phyloP scores from a whole-genome alignment of 2,329 filamentous ascomycete genomes.

The Chaetomiaceae sp. region DNA sequence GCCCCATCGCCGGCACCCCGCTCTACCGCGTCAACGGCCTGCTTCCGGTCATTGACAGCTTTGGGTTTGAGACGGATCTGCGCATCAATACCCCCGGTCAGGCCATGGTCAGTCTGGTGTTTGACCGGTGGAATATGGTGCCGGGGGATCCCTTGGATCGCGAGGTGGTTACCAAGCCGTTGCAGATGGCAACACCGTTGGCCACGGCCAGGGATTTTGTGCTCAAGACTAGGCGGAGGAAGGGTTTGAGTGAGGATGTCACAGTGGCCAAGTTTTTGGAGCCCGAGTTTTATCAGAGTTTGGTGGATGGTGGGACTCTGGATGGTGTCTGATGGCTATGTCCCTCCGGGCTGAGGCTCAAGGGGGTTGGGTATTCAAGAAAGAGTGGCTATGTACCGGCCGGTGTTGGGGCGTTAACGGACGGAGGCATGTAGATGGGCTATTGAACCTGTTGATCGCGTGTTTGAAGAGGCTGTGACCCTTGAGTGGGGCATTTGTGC shows the following conservation, averaged over 20 bases:
- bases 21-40: constrained; percentile 88
- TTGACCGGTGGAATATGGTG: constrained; percentile 94
- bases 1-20: constrained; percentile 88
- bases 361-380: too few species aligned
- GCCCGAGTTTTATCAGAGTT: constrained; percentile 81
- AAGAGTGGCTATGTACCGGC: neutral
- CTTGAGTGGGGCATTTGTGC: neutral
- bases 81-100: constrained; percentile 93
- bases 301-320: constrained; percentile 85
- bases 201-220: constrained; percentile 94
- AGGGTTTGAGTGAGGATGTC: constrained; percentile 92
- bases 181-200: constrained; percentile 84
- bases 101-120: constrained; percentile 84
- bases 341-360: too few species aligned
- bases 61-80: constrained; percentile 96
- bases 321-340: constrained; percentile 43
- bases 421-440: neutral
- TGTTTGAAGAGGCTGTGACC: neutral
- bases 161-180: constrained; percentile 72
- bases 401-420: constrained; percentile 4
- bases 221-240: constrained; percentile 87
- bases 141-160: constrained; percentile 92
- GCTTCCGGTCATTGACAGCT: constrained; percentile 93
- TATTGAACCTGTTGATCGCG: neutral
- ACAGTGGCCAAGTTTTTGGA: constrained; percentile 95